Base-by-base conservation (phyloP, 2,329 filamentous ascomycete genomes). In the Fusarium heterosporum region DNA sequence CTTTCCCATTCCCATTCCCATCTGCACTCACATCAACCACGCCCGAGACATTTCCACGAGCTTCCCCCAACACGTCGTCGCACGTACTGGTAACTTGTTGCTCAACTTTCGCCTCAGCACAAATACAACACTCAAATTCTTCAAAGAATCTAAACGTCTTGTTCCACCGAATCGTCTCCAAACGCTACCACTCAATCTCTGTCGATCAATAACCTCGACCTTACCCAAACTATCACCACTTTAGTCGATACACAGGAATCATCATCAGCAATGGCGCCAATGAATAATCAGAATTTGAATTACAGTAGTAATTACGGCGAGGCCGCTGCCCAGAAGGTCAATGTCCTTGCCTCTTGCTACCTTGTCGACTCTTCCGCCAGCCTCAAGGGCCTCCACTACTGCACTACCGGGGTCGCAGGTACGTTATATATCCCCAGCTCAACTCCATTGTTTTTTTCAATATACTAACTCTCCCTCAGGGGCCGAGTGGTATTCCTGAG, bases 401-500 rank as follows among this genome's bases (percentile, higher is more conserved):
- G 91, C 89, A 94, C 93, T 92, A 94, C 92, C 84, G 87, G 89
- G 87, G 90, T 88, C 83, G 87, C 90, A 87, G 91, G 89, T 90
- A 85, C 64, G 85, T 79, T 54, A 19, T 36, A 36, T 16, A 36
- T n/a, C 54, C 34, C 55, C 43, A 48, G 38, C 32, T 19, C 22
- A 41, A 30, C 14, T 19, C 26, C 11, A 50, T 29, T 17, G 4
- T 10, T 30, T 9, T 22, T 19, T 12, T 22, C 34, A 36, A 19
- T 14, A 34, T 63, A 22, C 70, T 73, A 47, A 71, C 69, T 55
- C 39, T 53, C 29, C 32, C 64, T 8, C 76, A 90, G 90, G 90
- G 89, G 89, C 89, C 82, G 90, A 93, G 92, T 95, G 92, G 92
- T 93, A 92, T 93, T 90, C 92, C 92, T 95, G 92, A 95, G 91